A percentile compares a stretch with the other conserved stretches of the same genome.
phyloP scores from a whole-genome alignment of 768 basidiomycete species.

The Collybiopsis confluens region DNA sequence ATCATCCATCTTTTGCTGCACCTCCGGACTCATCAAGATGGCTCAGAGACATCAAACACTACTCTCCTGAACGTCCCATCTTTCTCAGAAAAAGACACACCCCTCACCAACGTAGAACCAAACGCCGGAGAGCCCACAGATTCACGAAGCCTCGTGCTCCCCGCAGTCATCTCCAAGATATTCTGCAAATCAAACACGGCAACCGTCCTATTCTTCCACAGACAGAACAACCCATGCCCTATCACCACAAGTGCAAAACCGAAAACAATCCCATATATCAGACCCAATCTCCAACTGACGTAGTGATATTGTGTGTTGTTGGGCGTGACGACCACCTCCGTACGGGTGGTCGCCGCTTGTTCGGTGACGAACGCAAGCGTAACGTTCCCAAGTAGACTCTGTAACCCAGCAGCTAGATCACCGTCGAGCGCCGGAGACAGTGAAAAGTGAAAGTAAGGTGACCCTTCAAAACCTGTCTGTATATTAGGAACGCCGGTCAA shows the following conservation, averaged over 20 bases:
- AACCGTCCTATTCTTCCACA: neutral
- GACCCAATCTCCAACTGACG: slow-evolving; percentile 32
- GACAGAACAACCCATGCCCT: neutral
- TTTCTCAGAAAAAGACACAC: too few species aligned
- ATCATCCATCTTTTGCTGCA: too few species aligned
- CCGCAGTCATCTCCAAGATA: neutral
- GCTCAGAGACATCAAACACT: too few species aligned
- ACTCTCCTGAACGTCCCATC: too few species aligned
- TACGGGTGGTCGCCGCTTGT: neutral
- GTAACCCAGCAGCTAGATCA: neutral
- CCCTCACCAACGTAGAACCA: neutral
- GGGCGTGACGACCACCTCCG: slow-evolving; percentile 9
- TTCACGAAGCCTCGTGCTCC: neutral
- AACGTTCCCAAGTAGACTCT: neutral
- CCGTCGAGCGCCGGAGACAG: neutral
- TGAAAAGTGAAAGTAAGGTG: neutral
- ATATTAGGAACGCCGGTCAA: neutral
- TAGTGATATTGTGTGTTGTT: slow-evolving; percentile 33
- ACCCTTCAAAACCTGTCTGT: neutral
- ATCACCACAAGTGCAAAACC: neutral
- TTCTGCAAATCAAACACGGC: neutral
- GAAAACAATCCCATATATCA: neutral
- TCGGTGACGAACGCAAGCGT: neutral
- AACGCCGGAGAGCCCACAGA: neutral
- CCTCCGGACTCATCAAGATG: too few species aligned